Evolutionary conservation across 2,329 filamentous ascomycete species (phyloP), one percentile per base, ranked within the genome.

Genomic region (Paraphaeosphaeria minitans): DNA sequence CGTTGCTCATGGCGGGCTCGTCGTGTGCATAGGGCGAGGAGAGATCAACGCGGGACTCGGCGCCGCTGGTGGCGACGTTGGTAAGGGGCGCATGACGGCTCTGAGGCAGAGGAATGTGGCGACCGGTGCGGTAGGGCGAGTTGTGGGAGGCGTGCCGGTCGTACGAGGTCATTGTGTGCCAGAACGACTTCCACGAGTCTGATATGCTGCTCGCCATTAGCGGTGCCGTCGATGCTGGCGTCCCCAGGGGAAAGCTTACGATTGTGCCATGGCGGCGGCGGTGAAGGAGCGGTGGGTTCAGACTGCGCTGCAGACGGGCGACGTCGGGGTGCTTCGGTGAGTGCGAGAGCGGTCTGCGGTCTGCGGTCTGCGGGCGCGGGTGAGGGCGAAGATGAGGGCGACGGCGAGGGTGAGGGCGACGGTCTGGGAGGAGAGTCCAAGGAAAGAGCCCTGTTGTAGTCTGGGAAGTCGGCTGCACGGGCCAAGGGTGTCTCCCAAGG

Each of bases 121-220:
- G 88, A 64, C 93, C 93, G 61, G 91, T 92, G 75, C 93, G 89
- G 80, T 96, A 96, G 52, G 95, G 93, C 59, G 94, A 96, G 80
- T 99, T 92, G 83, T 90, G 91, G 62, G 88, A 89, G 64, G 95
- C 96, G 82, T 99, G 87, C 62, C 95, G 96, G 81, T 88, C 84
- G 72, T 88, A 85, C 64, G 87, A 89, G 75, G 87, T 90, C 85
- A 90, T 78, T 59, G 77, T 95, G 68, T 98, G 95, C 95, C 95
- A 99, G 81, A 99, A 94, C 62, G 90, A 91, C 79, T 90, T 90
- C 79, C 95, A 90, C 79, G 89, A 87, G 56, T 67, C 61, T 35
- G 73, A 67, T 50, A 77, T 69, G 57, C 74, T 77, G 70, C 55
- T 47, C 31, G 54, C 35, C 51, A 68, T 76, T 65, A 77, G 73